Evolutionary conservation across 129 eudicot species (phyloP).

Genomic region (Centella asiatica): DNA sequence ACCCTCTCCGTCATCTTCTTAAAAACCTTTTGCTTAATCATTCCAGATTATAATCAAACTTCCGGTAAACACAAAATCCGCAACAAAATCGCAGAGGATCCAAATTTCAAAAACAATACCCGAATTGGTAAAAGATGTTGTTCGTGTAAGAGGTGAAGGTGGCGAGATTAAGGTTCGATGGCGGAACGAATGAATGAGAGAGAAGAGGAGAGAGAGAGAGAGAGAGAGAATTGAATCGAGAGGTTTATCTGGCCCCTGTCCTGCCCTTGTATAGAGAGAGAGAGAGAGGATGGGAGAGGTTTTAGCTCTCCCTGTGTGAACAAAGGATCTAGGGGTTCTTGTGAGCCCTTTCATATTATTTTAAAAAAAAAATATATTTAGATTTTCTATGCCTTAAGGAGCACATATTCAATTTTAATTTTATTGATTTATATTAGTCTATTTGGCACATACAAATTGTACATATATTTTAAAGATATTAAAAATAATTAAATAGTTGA

Average conservation of each 20-base stretch:
- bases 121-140: neutral
- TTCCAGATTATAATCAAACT: neutral
- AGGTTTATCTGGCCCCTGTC: constrained; percentile 4
- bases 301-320: neutral
- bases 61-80: neutral
- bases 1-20: constrained; percentile 36
- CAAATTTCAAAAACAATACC: neutral
- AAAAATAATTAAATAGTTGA: too few relatives aligned
- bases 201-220: neutral
- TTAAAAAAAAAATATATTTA: too few relatives aligned
- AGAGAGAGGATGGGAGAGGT: constrained; percentile 20
- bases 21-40: neutral
- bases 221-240: neutral
- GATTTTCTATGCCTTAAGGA: too few relatives aligned
- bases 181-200: neutral
- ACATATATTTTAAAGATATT: too few relatives aligned
- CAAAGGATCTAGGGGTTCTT: neutral
- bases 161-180: neutral
- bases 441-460: too few relatives aligned
- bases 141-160: neutral
- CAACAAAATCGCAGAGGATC: neutral
- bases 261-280: neutral
- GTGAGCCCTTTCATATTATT: too few relatives aligned
- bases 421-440: too few relatives aligned
- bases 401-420: too few relatives aligned